phyloP scores from a whole-genome alignment of 75 land plant genomes.

The Gnetum montanum region DNA sequence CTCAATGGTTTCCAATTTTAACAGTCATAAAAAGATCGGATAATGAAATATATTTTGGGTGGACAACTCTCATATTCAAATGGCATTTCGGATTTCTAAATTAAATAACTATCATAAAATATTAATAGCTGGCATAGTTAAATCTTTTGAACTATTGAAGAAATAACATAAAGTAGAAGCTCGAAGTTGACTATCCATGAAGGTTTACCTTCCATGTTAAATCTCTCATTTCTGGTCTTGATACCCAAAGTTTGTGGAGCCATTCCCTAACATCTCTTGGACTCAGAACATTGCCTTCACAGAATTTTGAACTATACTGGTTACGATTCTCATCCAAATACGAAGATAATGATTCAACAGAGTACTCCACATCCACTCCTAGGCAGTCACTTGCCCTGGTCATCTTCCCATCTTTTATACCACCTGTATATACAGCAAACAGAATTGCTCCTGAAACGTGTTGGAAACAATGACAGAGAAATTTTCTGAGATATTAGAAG shows the following conservation, averaged over 20 bases:
- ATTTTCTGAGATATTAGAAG: background rate
- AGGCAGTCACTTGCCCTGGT: conserved; percentile 1
- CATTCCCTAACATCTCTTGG: conserved; percentile 74
- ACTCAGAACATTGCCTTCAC: conserved; percentile 52
- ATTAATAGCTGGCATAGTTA: no score
- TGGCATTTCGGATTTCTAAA: no score
- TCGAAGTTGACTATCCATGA: no score
- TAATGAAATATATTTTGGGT: no score
- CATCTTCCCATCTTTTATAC: background rate
- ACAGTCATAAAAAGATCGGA: no score
- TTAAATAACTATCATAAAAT: no score
- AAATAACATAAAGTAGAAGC: no score
- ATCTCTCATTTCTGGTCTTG: conserved; percentile 48
- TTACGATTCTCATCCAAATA: conserved; percentile 62
- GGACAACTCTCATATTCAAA: no score
- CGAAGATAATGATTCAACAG: conserved; percentile 47
- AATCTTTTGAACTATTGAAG: no score
- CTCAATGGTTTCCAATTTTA: no score
- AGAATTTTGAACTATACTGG: conserved; percentile 67
- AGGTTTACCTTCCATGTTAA: conserved; percentile 88
- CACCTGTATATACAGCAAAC: no score
- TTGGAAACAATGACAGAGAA: background rate
- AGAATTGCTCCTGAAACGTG: no score
- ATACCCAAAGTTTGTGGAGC: conserved; percentile 78
- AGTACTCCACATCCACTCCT: conserved; percentile 17